A percentile compares a stretch with the other conserved stretches of the same genome.
Evolutionary conservation across 2,329 filamentous ascomycete species (phyloP).

Genomic region (Sclerotinia trifoliorum): DNA sequence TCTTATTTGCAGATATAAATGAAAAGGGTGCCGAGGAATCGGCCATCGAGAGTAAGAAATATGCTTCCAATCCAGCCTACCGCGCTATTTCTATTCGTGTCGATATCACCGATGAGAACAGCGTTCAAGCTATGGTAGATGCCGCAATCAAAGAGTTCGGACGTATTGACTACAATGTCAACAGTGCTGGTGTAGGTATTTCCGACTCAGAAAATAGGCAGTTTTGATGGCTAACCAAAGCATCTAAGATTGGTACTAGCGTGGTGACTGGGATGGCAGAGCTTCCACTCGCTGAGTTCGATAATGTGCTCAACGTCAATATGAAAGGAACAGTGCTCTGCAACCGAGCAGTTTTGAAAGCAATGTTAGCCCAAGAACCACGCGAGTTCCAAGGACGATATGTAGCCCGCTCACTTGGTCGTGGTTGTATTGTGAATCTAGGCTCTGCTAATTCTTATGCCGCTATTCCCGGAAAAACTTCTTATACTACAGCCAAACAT

Average conservation of each 20-base stretch:
- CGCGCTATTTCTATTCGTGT: constrained; percentile 30
- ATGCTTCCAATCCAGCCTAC: constrained; percentile 34
- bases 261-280: too few relatives aligned
- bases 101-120: constrained; percentile 31
- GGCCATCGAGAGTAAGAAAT: constrained; percentile 24
- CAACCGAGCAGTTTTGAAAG: neutral
- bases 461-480: neutral
- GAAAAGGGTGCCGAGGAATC: constrained; percentile 29
- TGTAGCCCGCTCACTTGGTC: neutral
- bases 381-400: neutral
- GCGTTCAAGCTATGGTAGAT: constrained; percentile 27
- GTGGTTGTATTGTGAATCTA: constrained; percentile 2
- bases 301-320: neutral
- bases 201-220: too few relatives aligned
- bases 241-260: neutral
- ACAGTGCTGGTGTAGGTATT: constrained; percentile 45
- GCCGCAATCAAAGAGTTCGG: constrained; percentile 47
- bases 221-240: too few relatives aligned
- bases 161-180: constrained; percentile 53
- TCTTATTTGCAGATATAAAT: constrained; percentile 37
- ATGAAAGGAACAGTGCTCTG: constrained; percentile 3
- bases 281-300: neutral
- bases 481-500: constrained; percentile 2
- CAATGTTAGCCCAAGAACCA: neutral
- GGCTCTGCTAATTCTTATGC: neutral